Base-by-base conservation (phyloP, 345 rosid species). In the Brassica rapa region DNA sequence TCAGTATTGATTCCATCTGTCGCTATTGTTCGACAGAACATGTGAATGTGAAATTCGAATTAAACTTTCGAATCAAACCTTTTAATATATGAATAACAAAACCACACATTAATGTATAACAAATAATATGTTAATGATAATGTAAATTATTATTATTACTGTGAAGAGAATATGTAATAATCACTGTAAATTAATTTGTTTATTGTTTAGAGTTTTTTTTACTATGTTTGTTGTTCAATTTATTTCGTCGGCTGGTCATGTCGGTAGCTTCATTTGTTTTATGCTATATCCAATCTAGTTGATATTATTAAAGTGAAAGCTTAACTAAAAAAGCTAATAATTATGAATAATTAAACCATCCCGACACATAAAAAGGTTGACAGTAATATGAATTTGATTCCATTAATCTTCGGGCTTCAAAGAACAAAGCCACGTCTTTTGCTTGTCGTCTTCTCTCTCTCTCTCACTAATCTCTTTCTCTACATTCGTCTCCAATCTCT, bases 331-430 rank as follows among this genome's bases (percentile, higher is more conserved):
- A 77, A 65, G 57, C 57, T 29, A 66, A 4, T 57, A 51, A 51
- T 51, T 43, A 35, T 15, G 14, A 51, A 51, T 51, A 51, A 51
- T 51, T 57, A 71, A 59, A 25, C 56, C 9, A 73, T 68, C 66
- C 82, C 71, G 69, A 73, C 33, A 70, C 6, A 15, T 55, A 57
- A 10, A 65, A 66, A 51, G 56, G 56, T 51, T 49, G 55, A 5
- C 55, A 49, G 55, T 43, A 43, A n/a, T n/a, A 49, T n/a, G 16
- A 49, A 49, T n/a, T 27, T 7, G 78, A 68, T 73, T 68, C 78
- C 59, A 74, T 74, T 79, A 27, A 79, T 73, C 82, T 73, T 51
- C 32, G 25, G 68, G 82, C 79, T 27, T 80, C 61, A 61, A 61
- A 80, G 64, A 37, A 35, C 79, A 35, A 79, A 53, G 68, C 70